These are phyloP conservation scores for Hysterium pulicare DNA, from an alignment of 2,329 filamentous ascomycete species.

Conservation along the genomic window DNA sequence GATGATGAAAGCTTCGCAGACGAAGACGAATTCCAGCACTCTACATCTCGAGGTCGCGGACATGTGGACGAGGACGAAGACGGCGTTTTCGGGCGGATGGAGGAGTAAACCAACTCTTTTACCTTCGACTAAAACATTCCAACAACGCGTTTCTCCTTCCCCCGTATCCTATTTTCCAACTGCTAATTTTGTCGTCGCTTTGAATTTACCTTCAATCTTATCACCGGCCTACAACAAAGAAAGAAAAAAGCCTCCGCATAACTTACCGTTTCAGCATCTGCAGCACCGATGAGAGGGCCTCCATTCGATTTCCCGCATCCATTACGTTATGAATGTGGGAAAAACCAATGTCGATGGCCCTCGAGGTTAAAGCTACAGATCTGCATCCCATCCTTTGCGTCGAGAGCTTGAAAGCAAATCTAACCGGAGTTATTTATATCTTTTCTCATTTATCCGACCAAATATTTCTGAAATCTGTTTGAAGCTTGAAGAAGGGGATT, in stretches of 20 bases:
- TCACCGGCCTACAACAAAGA: conserved; percentile 10
- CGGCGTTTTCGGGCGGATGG: conserved; percentile 94
- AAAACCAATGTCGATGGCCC: conserved; percentile 18
- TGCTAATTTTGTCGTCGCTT: not conserved
- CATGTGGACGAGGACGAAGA: conserved; percentile 85
- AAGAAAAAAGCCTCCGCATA: conserved; percentile 34
- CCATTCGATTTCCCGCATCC: conserved; percentile 8
- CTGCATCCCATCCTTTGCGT: conserved; percentile 3
- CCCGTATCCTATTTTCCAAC: not conserved
- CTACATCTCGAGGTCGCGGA: conserved; percentile 46
- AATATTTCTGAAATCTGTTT: no score
- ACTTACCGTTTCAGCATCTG: conserved; percentile 19
- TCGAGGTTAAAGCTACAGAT: conserved; percentile 39
- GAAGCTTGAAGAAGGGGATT: no score
- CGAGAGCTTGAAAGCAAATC: not conserved
- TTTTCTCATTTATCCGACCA: no score
- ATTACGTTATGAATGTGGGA: not conserved
- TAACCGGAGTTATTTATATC: not conserved
- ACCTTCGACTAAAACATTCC: not conserved
- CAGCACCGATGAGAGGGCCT: conserved; percentile 44
- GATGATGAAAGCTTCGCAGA: conserved; percentile 59
- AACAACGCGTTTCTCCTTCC: conserved; percentile 2
- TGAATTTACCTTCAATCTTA: conserved; percentile 1
- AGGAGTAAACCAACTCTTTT: conserved; percentile 53
- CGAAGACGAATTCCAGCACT: conserved; percentile 60